Evolutionary conservation across 2,329 filamentous ascomycete species (phyloP).

Genomic region (Ceratocystis cubensis): DNA sequence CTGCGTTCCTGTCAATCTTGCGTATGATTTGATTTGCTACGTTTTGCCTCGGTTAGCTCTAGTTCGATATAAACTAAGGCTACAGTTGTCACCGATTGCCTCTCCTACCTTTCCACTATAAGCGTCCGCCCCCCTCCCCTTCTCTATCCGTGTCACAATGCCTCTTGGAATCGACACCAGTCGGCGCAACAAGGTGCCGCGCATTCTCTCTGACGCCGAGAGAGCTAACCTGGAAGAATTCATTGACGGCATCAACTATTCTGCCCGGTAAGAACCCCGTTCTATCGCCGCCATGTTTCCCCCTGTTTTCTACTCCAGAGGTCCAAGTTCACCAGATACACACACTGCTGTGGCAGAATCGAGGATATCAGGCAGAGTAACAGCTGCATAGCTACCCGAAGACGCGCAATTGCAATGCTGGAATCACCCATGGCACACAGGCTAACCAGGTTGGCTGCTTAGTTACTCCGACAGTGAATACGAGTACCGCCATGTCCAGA

Average conservation of each 20-base stretch:
- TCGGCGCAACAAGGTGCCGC: slow-evolving; percentile 76
- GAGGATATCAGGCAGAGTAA: too few species aligned
- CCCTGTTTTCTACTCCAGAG: too few species aligned
- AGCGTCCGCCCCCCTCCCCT: not conserved
- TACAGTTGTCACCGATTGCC: not conserved
- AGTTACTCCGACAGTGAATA: slow-evolving; percentile 89
- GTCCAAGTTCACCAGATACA: not conserved
- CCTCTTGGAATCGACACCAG: slow-evolving; percentile 57
- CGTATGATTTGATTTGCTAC: not conserved
- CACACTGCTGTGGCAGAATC: not conserved
- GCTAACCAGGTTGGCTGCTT: slow-evolving; percentile 16
- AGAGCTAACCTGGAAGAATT: slow-evolving; percentile 78
- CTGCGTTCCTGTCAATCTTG: not conserved
- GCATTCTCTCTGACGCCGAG: slow-evolving; percentile 68
- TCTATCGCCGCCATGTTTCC: not conserved
- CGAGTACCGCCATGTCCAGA: slow-evolving; percentile 95
- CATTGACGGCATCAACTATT: slow-evolving; percentile 90
- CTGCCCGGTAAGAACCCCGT: slow-evolving; percentile 54
- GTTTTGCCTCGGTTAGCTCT: not conserved
- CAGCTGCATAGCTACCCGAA: not conserved
- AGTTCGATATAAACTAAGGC: not conserved
- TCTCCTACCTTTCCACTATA: not conserved
- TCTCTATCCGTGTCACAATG: slow-evolving; percentile 14
- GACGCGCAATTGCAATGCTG: not conserved
- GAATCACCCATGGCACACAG: too few species aligned